A percentile compares a stretch with the other conserved stretches of the same genome.
These are phyloP conservation scores for Ilex aquifolium DNA, from an alignment of 257 asterid species.

Conservation along the genomic window DNA sequence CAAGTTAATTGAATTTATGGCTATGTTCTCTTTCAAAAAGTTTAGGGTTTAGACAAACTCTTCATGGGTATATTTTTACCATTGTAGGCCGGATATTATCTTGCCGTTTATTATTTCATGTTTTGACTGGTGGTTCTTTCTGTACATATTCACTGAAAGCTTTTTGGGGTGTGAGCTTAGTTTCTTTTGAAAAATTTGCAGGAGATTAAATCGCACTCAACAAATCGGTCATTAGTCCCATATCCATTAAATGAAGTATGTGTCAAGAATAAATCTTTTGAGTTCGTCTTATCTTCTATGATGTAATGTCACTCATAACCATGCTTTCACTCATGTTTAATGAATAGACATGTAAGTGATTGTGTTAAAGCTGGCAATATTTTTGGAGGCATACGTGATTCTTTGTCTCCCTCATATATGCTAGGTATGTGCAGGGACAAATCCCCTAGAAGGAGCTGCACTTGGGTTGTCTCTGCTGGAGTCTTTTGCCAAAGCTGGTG, in stretches of 20 bases:
- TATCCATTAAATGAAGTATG: conserved; percentile 92
- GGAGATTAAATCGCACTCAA: conserved; percentile 79
- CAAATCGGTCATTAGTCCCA: conserved; percentile 71
- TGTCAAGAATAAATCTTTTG: background rate
- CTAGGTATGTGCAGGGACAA: too few species aligned
- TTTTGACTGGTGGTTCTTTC: background rate
- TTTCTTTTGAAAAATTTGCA: conserved; percentile 31
- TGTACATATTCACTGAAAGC: too few species aligned
- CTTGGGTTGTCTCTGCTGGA: conserved; percentile 93
- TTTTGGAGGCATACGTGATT: background rate
- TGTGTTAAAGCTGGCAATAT: too few species aligned
- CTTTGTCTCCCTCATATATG: conserved; percentile 2
- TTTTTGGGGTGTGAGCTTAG: too few species aligned
- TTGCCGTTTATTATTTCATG: conserved; percentile 3
- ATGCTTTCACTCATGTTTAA: too few species aligned
- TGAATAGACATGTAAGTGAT: too few species aligned
- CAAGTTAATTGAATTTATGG: conserved; percentile 6
- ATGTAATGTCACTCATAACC: too few species aligned
- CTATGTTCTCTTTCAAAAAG: background rate
- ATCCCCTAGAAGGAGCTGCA: too few species aligned
- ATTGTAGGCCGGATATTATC: too few species aligned
- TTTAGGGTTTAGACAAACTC: too few species aligned
- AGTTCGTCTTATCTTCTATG: too few species aligned
- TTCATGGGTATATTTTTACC: too few species aligned
- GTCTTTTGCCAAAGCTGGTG: conserved; percentile 78